Percentiles rank a stretch among this genome's conserved stretches.
These are phyloP conservation scores for Pythium dissotocum DNA, from an alignment of 352 stramenopile species.

Conservation along the genomic window DNA sequence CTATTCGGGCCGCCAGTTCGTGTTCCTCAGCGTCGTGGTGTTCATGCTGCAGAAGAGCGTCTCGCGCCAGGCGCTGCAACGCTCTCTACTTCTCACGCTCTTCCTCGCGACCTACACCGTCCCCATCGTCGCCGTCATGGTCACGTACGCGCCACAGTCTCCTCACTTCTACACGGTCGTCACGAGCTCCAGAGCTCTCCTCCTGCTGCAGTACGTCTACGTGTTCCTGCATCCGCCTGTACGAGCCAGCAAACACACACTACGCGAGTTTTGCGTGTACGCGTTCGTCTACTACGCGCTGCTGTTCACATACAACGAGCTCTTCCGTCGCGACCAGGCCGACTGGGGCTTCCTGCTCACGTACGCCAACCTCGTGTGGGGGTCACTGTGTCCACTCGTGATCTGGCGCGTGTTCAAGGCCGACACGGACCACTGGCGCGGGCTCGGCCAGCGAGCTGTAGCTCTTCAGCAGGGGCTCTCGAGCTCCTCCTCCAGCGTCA, in stretches of 20 bases:
- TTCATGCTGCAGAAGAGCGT: slow-evolving; percentile 65
- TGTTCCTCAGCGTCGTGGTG: slow-evolving; percentile 55
- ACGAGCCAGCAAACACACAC: slow-evolving; percentile 41
- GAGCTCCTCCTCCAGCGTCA: slow-evolving; percentile 1
- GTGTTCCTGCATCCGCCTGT: slow-evolving; percentile 41
- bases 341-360: slow-evolving; percentile 38
- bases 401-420: slow-evolving; percentile 77
- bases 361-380: slow-evolving; percentile 48
- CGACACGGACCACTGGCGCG: slow-evolving; percentile 74
- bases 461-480: slow-evolving; percentile 37
- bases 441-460: slow-evolving; percentile 51
- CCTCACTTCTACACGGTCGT: slow-evolving; percentile 36
- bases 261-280: slow-evolving; percentile 60
- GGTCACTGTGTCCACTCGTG: slow-evolving; percentile 52
- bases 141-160: background rate
- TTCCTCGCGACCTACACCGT: slow-evolving; percentile 55
- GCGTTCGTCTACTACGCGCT: slow-evolving; percentile 36
- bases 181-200: slow-evolving; percentile 26
- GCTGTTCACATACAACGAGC: slow-evolving; percentile 27
- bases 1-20: slow-evolving; percentile 43
- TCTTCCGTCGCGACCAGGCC: slow-evolving; percentile 28
- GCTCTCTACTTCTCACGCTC: slow-evolving; percentile 44
- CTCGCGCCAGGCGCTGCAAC: slow-evolving; percentile 48
- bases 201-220: slow-evolving; percentile 45
- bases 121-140: slow-evolving; percentile 32